Evolutionary conservation across 768 basidiomycete species (phyloP).

Genomic region (Termitomyces titanicus): DNA sequence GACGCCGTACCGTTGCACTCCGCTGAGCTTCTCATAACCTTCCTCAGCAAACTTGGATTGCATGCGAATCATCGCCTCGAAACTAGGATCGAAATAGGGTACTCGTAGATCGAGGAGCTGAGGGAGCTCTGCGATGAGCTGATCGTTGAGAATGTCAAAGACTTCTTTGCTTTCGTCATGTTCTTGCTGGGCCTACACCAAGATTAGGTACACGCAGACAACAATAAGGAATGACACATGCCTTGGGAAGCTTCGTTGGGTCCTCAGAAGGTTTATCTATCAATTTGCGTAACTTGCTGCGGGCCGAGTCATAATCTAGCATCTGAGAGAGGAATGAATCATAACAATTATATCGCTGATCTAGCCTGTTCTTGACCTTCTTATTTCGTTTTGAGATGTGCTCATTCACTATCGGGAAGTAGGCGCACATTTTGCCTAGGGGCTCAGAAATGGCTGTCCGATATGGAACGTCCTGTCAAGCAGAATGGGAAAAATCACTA

Average conservation of each 20-base stretch:
- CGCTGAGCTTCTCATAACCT: constrained; percentile 94
- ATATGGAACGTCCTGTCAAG: constrained; percentile 81
- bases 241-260: constrained; percentile 80
- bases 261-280: constrained; percentile 94
- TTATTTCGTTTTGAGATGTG: constrained; percentile 94
- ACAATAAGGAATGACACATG: not conserved
- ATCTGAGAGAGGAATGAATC: constrained; percentile 37
- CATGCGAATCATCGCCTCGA: constrained; percentile 98
- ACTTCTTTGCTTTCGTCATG: constrained; percentile 93
- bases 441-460: constrained; percentile 95
- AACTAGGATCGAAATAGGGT: constrained; percentile 97
- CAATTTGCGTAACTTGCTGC: constrained; percentile 85
- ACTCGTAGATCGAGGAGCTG: constrained; percentile 92
- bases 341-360: not conserved
- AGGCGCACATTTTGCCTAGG: constrained; percentile 93
- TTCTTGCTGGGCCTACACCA: constrained; percentile 82
- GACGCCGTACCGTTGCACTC: constrained; percentile 73
- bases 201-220: not conserved
- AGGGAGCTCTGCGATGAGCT: constrained; percentile 87
- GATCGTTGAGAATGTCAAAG: constrained; percentile 89
- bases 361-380: constrained; percentile 54
- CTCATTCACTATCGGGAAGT: constrained; percentile 91
- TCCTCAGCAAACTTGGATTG: constrained; percentile 98
- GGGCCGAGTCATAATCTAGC: constrained; percentile 91
- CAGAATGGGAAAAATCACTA: not conserved